Percentiles rank a stretch among this genome's conserved stretches.
Conservation (phyloP, 306 rosid genomes). For the Quercus robur region DNA sequence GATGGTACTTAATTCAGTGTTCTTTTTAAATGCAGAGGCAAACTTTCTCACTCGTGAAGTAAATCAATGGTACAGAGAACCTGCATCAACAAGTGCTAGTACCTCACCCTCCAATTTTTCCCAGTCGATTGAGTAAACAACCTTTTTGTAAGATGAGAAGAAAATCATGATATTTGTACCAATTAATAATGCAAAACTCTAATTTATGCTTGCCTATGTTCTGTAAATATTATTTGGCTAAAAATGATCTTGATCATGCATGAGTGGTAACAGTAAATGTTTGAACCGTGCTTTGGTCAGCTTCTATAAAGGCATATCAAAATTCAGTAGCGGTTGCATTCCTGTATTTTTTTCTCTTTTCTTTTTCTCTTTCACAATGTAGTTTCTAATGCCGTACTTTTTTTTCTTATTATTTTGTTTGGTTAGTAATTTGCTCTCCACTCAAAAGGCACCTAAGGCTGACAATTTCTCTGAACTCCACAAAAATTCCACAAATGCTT, state of each 20-base stretch:
- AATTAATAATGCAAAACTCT: background rate
- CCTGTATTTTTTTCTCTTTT: background rate
- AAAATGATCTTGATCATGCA: background rate
- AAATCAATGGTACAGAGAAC: conserved; percentile 83
- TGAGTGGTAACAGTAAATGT: background rate
- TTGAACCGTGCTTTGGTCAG: too few relatives aligned
- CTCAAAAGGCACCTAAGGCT: too few relatives aligned
- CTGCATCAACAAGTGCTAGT: conserved; percentile 47
- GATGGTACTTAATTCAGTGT: conserved; percentile 2
- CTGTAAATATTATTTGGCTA: background rate
- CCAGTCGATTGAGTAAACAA: conserved; percentile 22
- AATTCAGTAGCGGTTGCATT: too few relatives aligned
- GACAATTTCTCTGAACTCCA: too few relatives aligned
- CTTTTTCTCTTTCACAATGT: background rate
- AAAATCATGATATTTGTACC: conserved; percentile 4
- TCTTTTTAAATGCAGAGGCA: conserved; percentile 66
- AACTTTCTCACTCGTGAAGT: conserved; percentile 73
- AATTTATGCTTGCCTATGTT: background rate
- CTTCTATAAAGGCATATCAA: too few relatives aligned
- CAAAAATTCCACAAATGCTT: too few relatives aligned
- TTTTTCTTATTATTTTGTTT: too few relatives aligned
- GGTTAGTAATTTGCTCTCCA: too few relatives aligned
- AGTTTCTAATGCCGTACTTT: too few relatives aligned
- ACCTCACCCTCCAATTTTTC: conserved; percentile 32
- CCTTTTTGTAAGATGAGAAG: conserved; percentile 2